Base-by-base conservation (phyloP, 345 rosid genomes). In the Salix brachista region DNA sequence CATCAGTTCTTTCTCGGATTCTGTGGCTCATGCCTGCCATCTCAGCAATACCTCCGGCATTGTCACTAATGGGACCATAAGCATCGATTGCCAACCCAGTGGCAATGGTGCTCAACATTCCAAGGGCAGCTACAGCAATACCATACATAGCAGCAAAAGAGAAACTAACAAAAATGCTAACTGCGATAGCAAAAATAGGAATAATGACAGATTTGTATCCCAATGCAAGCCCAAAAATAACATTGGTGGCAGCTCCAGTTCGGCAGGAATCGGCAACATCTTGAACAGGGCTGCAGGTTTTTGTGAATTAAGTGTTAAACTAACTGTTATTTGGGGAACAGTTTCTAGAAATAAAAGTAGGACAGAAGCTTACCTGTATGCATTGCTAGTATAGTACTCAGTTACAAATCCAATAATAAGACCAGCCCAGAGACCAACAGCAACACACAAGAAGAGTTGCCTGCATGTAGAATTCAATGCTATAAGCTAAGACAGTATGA, bases 181-280 rank as follows among this genome's bases (percentile, higher is more conserved):
- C 52, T 4, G 96, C 93, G 17, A 91, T 91, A 75, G 96, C 89
- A 75, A 91, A 91, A 52, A 91, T 91, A 12, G 95, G 95, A 79
- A 91, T 88, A 64, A 91, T 89, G 72, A 87, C 90, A 30, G 92
- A 91, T 81, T 91, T 91, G 84, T 91, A 91, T 73, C 95, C 95
- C 83, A 91, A 80, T 8, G 95, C 94, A 81, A 89, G 94, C 72
- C 92, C 94, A 36, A 91, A 91, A 79, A 91, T 89, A 72, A 89
- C 92, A 56, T 91, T 91, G 11, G 96, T 91, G 58, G 96, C 93
- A 77, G 96, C 96, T 76, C 93, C 96, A 77, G 96, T 91, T 74
- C 97, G 86, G 88, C 97, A 92, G 73, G 97, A 94, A 86, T 92
- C 98, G 67, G 97, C 98, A 80, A 94, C 97, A 81, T 92, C 98